phyloP scores from a whole-genome alignment of 1,284 basidiomycete species.

The Waitea zeae region DNA sequence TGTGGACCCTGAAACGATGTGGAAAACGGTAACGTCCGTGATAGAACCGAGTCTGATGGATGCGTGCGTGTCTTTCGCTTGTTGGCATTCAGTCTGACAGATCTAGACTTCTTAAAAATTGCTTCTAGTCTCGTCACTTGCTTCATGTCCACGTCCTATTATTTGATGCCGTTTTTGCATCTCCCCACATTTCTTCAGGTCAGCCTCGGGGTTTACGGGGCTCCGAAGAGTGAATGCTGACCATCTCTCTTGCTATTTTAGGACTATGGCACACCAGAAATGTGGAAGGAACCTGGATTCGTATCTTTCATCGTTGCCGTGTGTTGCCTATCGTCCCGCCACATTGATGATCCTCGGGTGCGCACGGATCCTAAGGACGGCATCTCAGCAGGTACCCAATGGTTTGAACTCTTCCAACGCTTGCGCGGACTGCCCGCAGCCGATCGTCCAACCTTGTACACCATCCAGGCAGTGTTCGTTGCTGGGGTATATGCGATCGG shows the following conservation, averaged over 20 bases:
- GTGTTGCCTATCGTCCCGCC: slow-evolving; percentile 76
- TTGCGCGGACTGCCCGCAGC: slow-evolving; percentile 72
- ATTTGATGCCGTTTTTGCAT: slow-evolving; percentile 80
- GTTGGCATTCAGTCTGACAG: slow-evolving; percentile 1
- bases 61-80: slow-evolving; percentile 27
- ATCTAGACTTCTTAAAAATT: slow-evolving; percentile 7
- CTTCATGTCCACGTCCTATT: slow-evolving; percentile 80
- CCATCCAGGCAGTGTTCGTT: slow-evolving; percentile 74
- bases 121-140: slow-evolving; percentile 52
- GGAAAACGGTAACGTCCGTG: slow-evolving; percentile 56
- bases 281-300: slow-evolving; percentile 88
- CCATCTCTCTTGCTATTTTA: slow-evolving; percentile 13
- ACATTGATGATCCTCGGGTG: slow-evolving; percentile 79
- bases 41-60: slow-evolving; percentile 85
- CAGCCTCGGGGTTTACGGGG: too few species aligned
- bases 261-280: slow-evolving; percentile 83
- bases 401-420: slow-evolving; percentile 75
- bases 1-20: slow-evolving; percentile 62
- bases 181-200: slow-evolving; percentile 75
- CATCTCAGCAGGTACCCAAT: slow-evolving; percentile 74
- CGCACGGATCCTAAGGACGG: slow-evolving; percentile 66
- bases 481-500: slow-evolving; percentile 82
- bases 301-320: slow-evolving; percentile 80
- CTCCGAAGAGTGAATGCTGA: too few species aligned
- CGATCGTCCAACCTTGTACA: slow-evolving; percentile 80